A percentile compares a stretch with the other conserved stretches of the same genome.
Conservation (phyloP, 1,284 basidiomycete species). For the Xerocomus nothofagi region DNA sequence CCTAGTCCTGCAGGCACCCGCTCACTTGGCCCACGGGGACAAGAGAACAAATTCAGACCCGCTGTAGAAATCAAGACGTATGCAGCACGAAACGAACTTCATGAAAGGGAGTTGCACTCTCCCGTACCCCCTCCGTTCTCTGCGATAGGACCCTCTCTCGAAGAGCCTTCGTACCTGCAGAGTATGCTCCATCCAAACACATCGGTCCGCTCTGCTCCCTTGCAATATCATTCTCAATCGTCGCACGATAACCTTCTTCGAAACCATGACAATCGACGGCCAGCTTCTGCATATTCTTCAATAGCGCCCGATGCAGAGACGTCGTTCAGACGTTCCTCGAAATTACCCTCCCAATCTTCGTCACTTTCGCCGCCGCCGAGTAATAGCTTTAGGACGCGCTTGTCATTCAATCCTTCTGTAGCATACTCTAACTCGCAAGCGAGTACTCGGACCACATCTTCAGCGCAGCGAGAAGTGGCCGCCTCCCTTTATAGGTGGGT, state of each 20-base stretch:
- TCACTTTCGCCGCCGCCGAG: background rate
- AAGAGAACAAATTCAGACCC: slow-evolving; percentile 25
- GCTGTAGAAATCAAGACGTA: slow-evolving; percentile 13
- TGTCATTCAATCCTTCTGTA: slow-evolving; percentile 43
- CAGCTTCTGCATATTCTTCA: slow-evolving; percentile 2
- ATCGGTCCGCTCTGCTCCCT: slow-evolving; percentile 4
- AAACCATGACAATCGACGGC: slow-evolving; percentile 6
- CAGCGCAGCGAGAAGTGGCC: slow-evolving; percentile 26
- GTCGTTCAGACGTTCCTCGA: slow-evolving; percentile 8
- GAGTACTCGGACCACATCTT: background rate
- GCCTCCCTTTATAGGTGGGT: slow-evolving; percentile 59
- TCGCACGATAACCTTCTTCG: slow-evolving; percentile 3
- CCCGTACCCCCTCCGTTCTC: slow-evolving; percentile 13
- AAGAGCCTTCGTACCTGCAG: slow-evolving; percentile 6
- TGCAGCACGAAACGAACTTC: background rate
- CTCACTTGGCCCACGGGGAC: slow-evolving; percentile 4
- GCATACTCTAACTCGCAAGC: slow-evolving; percentile 41
- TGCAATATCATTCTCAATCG: slow-evolving; percentile 2
- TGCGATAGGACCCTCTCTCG: slow-evolving; percentile 3
- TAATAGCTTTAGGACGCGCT: slow-evolving; percentile 3
- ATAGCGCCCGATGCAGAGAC: slow-evolving; percentile 1
- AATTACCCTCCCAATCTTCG: background rate
- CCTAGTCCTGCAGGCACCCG: slow-evolving; percentile 16
- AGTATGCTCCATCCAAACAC: slow-evolving; percentile 7
- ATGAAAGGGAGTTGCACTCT: background rate